Conservation (phyloP, 305 asterid species). For the Fraxinus angustifolia region DNA sequence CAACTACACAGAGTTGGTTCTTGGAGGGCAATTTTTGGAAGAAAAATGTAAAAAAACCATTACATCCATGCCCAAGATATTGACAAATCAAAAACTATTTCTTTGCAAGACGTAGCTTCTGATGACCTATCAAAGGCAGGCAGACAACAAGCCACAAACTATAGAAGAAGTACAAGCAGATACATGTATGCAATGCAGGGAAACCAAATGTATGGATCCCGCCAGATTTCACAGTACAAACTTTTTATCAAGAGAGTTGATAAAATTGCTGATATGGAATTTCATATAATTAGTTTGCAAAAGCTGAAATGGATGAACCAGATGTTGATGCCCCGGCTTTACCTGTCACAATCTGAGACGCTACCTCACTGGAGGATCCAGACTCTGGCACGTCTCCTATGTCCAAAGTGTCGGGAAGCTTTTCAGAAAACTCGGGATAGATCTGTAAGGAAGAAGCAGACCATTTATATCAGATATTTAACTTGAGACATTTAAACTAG, state of each 20-base stretch:
- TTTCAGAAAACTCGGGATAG: not conserved
- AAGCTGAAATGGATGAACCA: not conserved
- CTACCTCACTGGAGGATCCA: not conserved
- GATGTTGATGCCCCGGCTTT: not conserved
- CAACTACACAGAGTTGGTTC: not conserved
- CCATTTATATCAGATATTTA: not conserved
- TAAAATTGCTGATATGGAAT: not conserved
- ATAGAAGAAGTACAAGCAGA: conserved; percentile 14
- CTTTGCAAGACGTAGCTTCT: not conserved
- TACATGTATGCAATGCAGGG: conserved; percentile 7
- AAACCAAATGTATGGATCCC: not conserved
- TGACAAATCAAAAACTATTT: not conserved
- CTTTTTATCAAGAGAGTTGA: not conserved
- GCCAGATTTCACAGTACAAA: not conserved
- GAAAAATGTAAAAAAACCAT: not conserved
- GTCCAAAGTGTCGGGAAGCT: conserved; percentile 1
- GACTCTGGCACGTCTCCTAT: not conserved
- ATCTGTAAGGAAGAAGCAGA: not conserved
- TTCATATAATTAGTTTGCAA: not conserved
- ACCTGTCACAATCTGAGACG: not conserved
- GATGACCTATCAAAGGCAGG: conserved; percentile 9
- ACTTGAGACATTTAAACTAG: not conserved
- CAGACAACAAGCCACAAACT: not conserved
- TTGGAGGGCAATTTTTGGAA: not conserved
- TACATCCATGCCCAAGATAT: not conserved